Conservation (phyloP, 2,329 filamentous ascomycete genomes). For the Rhinocladiella similis region DNA sequence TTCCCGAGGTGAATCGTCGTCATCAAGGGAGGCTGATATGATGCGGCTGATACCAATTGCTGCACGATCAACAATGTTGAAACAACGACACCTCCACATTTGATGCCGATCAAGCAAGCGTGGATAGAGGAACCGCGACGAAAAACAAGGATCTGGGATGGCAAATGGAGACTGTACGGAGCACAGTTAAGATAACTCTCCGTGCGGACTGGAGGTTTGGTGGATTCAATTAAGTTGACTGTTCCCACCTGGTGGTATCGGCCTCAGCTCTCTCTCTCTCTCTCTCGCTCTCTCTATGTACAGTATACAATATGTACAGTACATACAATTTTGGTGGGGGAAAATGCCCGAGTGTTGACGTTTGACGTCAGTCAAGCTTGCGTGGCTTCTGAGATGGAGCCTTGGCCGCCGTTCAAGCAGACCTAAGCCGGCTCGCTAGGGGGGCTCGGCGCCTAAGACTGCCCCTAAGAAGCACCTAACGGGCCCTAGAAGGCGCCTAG, state of each 20-base stretch:
- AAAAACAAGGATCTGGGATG: too few species aligned
- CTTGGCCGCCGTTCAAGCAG: neutral
- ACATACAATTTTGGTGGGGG: neutral
- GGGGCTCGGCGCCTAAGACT: too few species aligned
- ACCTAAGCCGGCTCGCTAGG: too few species aligned
- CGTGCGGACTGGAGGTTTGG: too few species aligned
- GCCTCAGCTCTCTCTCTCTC: too few species aligned
- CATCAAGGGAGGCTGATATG: neutral
- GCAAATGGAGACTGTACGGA: too few species aligned
- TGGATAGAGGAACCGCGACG: neutral
- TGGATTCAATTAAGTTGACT: too few species aligned
- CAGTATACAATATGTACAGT: too few species aligned
- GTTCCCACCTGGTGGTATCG: too few species aligned
- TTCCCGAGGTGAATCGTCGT: neutral
- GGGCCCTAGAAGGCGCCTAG: neutral
- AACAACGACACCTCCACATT: neutral
- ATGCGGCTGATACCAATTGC: neutral
- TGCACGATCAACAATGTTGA: neutral
- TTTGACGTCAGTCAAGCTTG: constrained; percentile 1
- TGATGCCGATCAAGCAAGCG: neutral
- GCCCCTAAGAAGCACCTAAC: neutral
- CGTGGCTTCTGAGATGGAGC: neutral
- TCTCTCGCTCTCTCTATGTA: too few species aligned
- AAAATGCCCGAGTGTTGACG: too few species aligned
- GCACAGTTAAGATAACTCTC: too few species aligned